Base-by-base conservation (phyloP, 768 basidiomycete genomes). In the Mycena capillaripes region DNA sequence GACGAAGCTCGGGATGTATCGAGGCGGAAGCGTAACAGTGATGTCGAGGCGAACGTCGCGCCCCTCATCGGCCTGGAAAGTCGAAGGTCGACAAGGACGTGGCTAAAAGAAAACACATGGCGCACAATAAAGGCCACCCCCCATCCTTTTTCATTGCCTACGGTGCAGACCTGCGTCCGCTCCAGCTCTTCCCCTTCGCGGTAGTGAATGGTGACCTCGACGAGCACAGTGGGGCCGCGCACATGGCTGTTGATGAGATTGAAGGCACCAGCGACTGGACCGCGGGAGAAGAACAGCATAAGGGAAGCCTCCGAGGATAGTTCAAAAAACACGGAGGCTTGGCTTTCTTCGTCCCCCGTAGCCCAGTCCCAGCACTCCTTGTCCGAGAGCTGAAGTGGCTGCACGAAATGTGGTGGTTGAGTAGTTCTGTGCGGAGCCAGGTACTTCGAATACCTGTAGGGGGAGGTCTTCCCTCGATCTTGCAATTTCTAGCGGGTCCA, bases 11-110 rank as follows among this genome's bases (percentile, higher is more conserved):
- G 50, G 50, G 27, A 27, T 27, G 50, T 52, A 52, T 29, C 50
- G 50, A 52, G 50, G 50, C 50, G 50, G 50, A 52, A 52, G 50
- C 27, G 50, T 52, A 52, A 14, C 50, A 52, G 25, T 52, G 50
- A 52, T 52, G 50, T 52, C 25, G 50, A 52, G 50, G 50, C 27
- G 50, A 52, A 52, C 27, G 16, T 52, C 50, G 50, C 29, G 50
- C 29, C 50, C 50, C 50, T 52, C 50, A 52, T 52, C 50, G 50
- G 50, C 50, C 50, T 52, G 50, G 50, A 52, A 52, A 52, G 50
- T 52, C 50, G 50, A 52, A 52, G 50, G 50, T 52, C 50, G 16
- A 29, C 50, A 5, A 52, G 50, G 16, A 52, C 14, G 27, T 52
- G 50, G 50, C 50, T 52, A 25, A 52, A 25, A 52, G 25, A 52